phyloP scores from a whole-genome alignment of 345 rosid species.

The Durio zibethinus region DNA sequence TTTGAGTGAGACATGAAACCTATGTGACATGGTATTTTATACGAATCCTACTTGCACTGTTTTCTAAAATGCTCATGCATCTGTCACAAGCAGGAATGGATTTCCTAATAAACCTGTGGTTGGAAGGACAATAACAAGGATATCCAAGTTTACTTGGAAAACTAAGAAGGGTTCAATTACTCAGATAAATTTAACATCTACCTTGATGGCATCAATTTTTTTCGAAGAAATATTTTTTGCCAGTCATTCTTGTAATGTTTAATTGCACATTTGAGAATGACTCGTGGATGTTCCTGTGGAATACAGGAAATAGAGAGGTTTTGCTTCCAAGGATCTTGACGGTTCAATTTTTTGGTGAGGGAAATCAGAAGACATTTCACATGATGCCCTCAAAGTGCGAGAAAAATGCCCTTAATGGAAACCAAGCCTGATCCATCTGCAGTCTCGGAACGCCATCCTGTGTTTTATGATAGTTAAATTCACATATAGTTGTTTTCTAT shows the following conservation, averaged over 20 bases:
- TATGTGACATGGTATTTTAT: background rate
- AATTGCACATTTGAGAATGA: no score
- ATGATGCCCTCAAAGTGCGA: background rate
- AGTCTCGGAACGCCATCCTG: background rate
- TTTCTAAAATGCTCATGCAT: background rate
- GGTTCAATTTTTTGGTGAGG: background rate
- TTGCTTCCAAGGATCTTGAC: background rate
- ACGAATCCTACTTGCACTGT: background rate
- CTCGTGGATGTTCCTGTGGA: background rate
- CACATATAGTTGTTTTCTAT: background rate
- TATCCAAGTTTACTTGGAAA: background rate
- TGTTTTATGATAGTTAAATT: background rate
- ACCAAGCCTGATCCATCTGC: background rate
- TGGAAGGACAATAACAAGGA: background rate
- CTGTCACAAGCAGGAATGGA: background rate
- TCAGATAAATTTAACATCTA: background rate
- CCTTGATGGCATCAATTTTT: no score
- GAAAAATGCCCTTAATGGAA: background rate
- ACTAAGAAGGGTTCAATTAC: background rate
- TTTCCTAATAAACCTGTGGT: background rate
- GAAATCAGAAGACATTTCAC: background rate
- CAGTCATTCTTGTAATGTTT: no score
- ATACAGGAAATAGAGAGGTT: conserved; percentile 9
- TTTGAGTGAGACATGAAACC: background rate
- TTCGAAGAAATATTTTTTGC: no score